These are phyloP conservation scores for Alternaria panax DNA, from an alignment of 2,329 filamentous ascomycete genomes.

Conservation along the genomic window DNA sequence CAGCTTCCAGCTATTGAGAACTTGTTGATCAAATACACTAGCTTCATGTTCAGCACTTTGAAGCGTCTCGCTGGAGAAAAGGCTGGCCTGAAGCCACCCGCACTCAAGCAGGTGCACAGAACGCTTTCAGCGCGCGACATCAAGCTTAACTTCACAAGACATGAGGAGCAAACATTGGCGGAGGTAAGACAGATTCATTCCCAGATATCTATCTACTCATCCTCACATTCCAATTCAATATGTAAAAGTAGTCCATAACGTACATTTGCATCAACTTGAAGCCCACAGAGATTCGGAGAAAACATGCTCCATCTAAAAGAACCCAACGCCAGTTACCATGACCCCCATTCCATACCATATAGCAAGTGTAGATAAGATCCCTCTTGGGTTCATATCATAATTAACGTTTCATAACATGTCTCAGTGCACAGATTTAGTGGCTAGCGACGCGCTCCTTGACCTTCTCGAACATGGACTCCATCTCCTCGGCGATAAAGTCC, in stretches of 20 bases:
- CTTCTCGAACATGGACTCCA: constrained; percentile 65
- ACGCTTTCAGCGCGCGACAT: too few relatives aligned
- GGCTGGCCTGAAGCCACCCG: background rate
- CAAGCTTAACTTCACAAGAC: too few relatives aligned
- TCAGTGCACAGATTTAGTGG: constrained; percentile 41
- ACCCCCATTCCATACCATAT: constrained; percentile 12
- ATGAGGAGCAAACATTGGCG: background rate
- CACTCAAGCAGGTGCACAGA: too few relatives aligned
- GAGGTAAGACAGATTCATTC: constrained; percentile 12
- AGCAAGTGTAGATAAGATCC: constrained; percentile 10
- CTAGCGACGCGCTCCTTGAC: constrained; percentile 48
- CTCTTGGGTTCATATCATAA: constrained; percentile 5
- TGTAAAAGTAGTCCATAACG: constrained; percentile 2
- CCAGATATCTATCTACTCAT: constrained; percentile 20
- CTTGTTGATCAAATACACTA: background rate
- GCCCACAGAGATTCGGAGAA: constrained; percentile 15
- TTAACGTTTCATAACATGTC: constrained; percentile 2
- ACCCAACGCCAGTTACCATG: constrained; percentile 14
- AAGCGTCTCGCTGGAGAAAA: background rate
- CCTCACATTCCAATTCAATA: constrained; percentile 13
- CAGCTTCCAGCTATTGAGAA: background rate
- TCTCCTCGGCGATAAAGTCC: constrained; percentile 58
- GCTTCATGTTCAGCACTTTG: background rate
- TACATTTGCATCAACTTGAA: constrained; percentile 25
- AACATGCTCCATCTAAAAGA: constrained; percentile 15